A percentile compares a stretch with the other conserved stretches of the same genome.
These are phyloP conservation scores for Globisporangium yorkense DNA, from an alignment of 352 stramenopile species.

Conservation along the genomic window DNA sequence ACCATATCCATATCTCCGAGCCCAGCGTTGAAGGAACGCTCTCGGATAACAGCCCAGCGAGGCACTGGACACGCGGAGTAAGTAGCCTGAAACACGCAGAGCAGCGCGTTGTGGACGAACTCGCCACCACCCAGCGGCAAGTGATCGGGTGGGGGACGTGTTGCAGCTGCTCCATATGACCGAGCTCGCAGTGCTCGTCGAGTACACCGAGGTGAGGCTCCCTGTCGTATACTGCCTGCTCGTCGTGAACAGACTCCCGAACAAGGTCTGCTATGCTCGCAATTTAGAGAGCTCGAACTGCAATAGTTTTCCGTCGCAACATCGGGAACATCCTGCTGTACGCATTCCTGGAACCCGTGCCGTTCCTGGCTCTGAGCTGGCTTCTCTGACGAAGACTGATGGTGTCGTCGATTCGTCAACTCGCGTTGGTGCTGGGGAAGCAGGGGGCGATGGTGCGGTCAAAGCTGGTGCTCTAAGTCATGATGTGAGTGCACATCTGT, in stretches of 20 bases:
- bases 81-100: too few relatives aligned
- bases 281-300: neutral
- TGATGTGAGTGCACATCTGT: too few relatives aligned
- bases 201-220: slow-evolving; percentile 17
- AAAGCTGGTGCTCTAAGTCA: slow-evolving; percentile 31
- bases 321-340: slow-evolving; percentile 25
- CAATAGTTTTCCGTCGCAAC: neutral
- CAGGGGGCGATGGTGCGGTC: slow-evolving; percentile 23
- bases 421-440: slow-evolving; percentile 27
- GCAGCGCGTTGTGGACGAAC: neutral
- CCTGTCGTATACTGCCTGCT: slow-evolving; percentile 14
- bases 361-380: slow-evolving; percentile 11
- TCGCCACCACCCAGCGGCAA: too few relatives aligned
- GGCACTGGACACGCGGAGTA: too few relatives aligned
- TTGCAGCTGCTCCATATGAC: slow-evolving; percentile 11
- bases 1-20: too few relatives aligned
- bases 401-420: slow-evolving; percentile 17
- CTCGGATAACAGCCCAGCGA: too few relatives aligned
- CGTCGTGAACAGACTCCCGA: neutral
- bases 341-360: slow-evolving; percentile 23
- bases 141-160: too few relatives aligned
- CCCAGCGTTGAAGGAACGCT: too few relatives aligned
- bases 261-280: neutral
- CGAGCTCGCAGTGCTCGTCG: slow-evolving; percentile 15
- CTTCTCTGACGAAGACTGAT: slow-evolving; percentile 9